phyloP scores from a whole-genome alignment of 805 yeast species.

The Starmerella sp. region DNA sequence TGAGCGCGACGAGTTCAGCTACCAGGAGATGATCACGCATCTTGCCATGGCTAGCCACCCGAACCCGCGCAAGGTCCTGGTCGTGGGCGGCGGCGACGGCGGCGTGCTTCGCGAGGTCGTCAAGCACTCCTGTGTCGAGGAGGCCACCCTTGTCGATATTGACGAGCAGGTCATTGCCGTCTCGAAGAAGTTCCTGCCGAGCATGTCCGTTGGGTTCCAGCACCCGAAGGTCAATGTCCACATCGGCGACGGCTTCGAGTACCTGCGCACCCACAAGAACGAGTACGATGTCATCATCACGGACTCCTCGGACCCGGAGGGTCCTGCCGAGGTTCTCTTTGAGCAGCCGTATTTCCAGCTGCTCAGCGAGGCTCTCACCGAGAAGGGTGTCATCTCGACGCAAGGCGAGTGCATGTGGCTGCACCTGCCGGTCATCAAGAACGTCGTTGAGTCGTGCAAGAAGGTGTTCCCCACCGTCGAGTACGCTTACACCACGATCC shows the following conservation, averaged over 20 bases:
- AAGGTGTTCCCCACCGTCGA: conserved; percentile 74
- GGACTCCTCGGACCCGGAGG: conserved; percentile 97
- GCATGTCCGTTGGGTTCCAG: conserved; percentile 68
- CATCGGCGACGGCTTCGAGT: conserved; percentile 97
- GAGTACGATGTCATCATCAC: conserved; percentile 91
- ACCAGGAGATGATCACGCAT: conserved; percentile 97
- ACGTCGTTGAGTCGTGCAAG: conserved; percentile 62
- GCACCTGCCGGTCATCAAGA: conserved; percentile 66
- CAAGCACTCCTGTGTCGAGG: conserved; percentile 76
- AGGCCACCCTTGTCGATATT: conserved; percentile 86
- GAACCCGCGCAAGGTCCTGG: conserved; percentile 84
- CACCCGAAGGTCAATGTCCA: conserved; percentile 86
- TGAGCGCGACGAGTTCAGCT: conserved; percentile 93
- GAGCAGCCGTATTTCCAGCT: conserved; percentile 85
- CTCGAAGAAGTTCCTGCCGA: conserved; percentile 78
- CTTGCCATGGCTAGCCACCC: conserved; percentile 88
- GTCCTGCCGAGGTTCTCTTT: conserved; percentile 91
- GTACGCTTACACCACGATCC: conserved; percentile 72
- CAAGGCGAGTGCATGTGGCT: conserved; percentile 86
- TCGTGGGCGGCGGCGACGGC: conserved; percentile 98
- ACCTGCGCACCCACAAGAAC: conserved; percentile 70
- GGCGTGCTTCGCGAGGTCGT: conserved; percentile 93
- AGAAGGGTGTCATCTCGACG: conserved; percentile 80
- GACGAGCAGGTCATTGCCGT: conserved; percentile 86
- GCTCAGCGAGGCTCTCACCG: conserved; percentile 77